phyloP scores from a whole-genome alignment of 306 rosid species.

The cucumber (Cucumis sativus) region DNA sequence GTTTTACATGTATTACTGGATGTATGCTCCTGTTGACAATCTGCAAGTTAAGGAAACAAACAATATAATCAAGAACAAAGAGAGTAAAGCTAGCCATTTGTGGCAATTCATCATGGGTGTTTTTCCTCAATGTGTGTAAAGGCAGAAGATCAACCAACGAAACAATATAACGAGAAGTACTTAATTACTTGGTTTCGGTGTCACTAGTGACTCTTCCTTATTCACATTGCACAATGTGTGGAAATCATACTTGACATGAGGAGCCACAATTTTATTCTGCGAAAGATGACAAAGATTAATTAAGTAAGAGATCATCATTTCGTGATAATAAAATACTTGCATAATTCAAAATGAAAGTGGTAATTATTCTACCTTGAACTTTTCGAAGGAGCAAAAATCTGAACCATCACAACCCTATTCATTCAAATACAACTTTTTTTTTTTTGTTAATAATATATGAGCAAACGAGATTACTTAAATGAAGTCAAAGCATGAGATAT shows the following conservation, averaged over 20 bases:
- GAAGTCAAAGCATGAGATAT: neutral
- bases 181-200: conserved; percentile 24
- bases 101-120: conserved; percentile 52
- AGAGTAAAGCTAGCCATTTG: conserved; percentile 10
- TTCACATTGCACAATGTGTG: conserved; percentile 41
- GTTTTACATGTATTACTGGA: no score
- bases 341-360: conserved; percentile 6
- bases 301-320: neutral
- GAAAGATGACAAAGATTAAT: neutral
- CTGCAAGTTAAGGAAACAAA: neutral
- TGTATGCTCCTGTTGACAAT: no score
- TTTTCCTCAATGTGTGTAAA: conserved; percentile 20
- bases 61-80: conserved; percentile 16
- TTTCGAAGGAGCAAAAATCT: conserved; percentile 62
- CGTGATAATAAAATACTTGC: neutral
- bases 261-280: conserved; percentile 60
- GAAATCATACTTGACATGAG: conserved; percentile 57
- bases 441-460: no score
- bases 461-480: neutral
- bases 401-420: conserved; percentile 68
- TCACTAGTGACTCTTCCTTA: conserved; percentile 8
- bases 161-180: conserved; percentile 15
- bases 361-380: conserved; percentile 54
- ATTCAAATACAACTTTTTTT: neutral
- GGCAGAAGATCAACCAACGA: conserved; percentile 33